Percentiles rank a stretch among this genome's conserved stretches.
Conservation (phyloP, 2,329 filamentous ascomycete species). For the Sphaerulina musiva region DNA sequence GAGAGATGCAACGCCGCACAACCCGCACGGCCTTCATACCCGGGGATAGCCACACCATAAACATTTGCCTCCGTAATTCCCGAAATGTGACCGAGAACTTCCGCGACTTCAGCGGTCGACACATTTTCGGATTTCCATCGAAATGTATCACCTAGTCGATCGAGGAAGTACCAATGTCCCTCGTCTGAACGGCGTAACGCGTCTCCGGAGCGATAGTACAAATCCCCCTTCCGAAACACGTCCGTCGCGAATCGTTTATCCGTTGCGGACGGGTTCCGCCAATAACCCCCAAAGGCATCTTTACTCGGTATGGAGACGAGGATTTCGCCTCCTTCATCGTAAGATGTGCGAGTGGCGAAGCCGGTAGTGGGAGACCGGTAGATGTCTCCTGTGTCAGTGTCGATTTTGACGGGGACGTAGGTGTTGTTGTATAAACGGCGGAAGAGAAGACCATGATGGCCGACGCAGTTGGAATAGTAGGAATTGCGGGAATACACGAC, state of each 20-base stretch:
- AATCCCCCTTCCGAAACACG: constrained; percentile 41
- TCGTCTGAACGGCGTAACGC: constrained; percentile 38
- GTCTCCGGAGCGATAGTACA: constrained; percentile 43
- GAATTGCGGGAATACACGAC: constrained; percentile 47
- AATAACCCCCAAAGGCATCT: constrained; percentile 61
- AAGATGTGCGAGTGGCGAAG: constrained; percentile 57
- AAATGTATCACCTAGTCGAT: constrained; percentile 43
- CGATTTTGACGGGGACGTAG: constrained; percentile 63
- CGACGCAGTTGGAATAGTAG: constrained; percentile 58
- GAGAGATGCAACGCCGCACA: constrained; percentile 50
- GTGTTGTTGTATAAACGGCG: constrained; percentile 48
- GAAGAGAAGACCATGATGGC: constrained; percentile 61
- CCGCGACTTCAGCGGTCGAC: constrained; percentile 41
- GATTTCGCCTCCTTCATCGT: constrained; percentile 66
- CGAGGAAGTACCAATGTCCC: constrained; percentile 44
- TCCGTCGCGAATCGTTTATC: constrained; percentile 46
- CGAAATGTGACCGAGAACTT: constrained; percentile 37
- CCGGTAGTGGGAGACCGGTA: constrained; percentile 60
- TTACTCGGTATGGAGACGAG: constrained; percentile 55
- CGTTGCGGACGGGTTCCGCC: constrained; percentile 60
- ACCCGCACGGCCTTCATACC: constrained; percentile 47
- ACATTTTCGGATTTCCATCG: constrained; percentile 47
- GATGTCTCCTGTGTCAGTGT: constrained; percentile 62
- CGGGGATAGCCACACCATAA: constrained; percentile 43
- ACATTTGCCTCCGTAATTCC: constrained; percentile 42